Evolutionary conservation across 768 basidiomycete genomes (phyloP).

Genomic region (Imleria badia): DNA sequence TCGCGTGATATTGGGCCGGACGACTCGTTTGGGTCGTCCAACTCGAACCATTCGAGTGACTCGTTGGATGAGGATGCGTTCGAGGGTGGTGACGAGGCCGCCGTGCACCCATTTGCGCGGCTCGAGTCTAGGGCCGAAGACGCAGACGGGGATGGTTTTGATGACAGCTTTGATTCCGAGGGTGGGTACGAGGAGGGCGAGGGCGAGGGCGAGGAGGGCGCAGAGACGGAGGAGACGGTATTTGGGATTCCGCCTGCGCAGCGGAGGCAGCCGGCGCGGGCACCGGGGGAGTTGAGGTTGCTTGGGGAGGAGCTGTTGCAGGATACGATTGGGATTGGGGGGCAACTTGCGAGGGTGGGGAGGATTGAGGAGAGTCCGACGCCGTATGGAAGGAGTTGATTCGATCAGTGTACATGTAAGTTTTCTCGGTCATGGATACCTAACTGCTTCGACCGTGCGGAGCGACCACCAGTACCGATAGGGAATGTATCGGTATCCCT

Average conservation of each 20-base stretch:
- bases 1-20: conserved; percentile 32
- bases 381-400: conserved; percentile 37
- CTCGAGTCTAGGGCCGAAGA: conserved; percentile 32
- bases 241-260: conserved; percentile 66
- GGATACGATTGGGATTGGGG: conserved; percentile 62
- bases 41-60: conserved; percentile 60
- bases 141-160: conserved; percentile 38
- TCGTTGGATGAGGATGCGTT: conserved; percentile 48
- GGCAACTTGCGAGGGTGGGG: conserved; percentile 48
- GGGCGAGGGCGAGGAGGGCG: conserved; percentile 15
- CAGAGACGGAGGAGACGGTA: conserved; percentile 59
- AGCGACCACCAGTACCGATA: too few relatives aligned
- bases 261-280: conserved; percentile 31
- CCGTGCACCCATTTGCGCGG: conserved; percentile 62
- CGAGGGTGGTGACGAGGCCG: conserved; percentile 37
- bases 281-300: conserved; percentile 45
- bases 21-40: conserved; percentile 44
- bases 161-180: conserved; percentile 53
- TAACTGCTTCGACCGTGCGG: too few relatives aligned
- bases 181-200: conserved; percentile 28
- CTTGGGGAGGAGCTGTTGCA: conserved; percentile 62
- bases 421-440: too few relatives aligned
- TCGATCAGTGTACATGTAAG: too few relatives aligned
- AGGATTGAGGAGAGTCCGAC: conserved; percentile 66
- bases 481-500: too few relatives aligned